These are phyloP conservation scores for Halenospora varia DNA, from an alignment of 495 filamentous ascomycete species.

Conservation along the genomic window DNA sequence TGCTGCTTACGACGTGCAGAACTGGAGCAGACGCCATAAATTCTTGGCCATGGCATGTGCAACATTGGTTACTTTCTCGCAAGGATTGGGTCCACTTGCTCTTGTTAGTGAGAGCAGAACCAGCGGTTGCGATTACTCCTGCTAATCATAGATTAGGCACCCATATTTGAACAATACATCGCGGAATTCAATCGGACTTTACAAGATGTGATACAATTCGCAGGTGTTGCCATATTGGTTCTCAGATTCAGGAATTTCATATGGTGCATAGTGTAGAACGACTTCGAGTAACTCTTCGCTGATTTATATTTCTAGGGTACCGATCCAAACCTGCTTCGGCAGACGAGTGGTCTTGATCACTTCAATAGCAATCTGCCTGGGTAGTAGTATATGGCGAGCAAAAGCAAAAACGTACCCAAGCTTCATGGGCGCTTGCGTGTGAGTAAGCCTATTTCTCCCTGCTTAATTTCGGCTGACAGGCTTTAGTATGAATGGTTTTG, in stretches of 20 bases:
- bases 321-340: constrained; percentile 55
- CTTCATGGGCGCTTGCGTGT: constrained; percentile 60
- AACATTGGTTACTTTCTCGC: constrained; percentile 18
- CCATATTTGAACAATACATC: constrained; percentile 25
- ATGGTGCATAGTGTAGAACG: constrained; percentile 28
- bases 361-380: constrained; percentile 52
- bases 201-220: constrained; percentile 19
- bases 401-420: constrained; percentile 49
- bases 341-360: constrained; percentile 54
- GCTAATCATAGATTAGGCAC: constrained; percentile 9
- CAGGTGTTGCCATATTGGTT: constrained; percentile 56
- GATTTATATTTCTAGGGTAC: constrained; percentile 34
- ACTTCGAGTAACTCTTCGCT: neutral
- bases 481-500: constrained; percentile 52
- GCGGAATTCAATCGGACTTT: constrained; percentile 19
- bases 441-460: neutral
- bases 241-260: constrained; percentile 65
- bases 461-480: neutral
- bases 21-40: constrained; percentile 28
- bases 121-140: neutral
- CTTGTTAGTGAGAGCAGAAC: constrained; percentile 23
- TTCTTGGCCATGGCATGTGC: constrained; percentile 17
- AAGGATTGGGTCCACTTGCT: constrained; percentile 21
- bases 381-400: constrained; percentile 57
- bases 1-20: constrained; percentile 42